Conservation (phyloP, 2,329 filamentous ascomycete genomes). For the Exophiala xenobiotica region DNA sequence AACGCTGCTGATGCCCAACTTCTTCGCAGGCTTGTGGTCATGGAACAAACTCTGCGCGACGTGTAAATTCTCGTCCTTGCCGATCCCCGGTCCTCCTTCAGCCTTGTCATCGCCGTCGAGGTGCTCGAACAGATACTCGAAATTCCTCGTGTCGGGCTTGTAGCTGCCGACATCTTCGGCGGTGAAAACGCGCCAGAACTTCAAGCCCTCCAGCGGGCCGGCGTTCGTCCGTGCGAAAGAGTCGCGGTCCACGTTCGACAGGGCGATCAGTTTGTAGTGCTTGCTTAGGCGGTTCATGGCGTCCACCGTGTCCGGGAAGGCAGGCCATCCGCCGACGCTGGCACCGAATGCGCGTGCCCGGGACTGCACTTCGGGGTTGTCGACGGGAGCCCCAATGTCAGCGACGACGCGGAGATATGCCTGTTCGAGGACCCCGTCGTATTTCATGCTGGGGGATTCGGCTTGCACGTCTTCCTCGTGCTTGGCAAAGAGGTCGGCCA, state of each 20-base stretch:
- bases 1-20: slow-evolving; percentile 58
- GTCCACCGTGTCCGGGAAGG: slow-evolving; percentile 57
- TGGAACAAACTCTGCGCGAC: slow-evolving; percentile 66
- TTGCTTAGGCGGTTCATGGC: slow-evolving; percentile 51
- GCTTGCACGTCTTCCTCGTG: slow-evolving; percentile 51
- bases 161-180: slow-evolving; percentile 70
- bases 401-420: slow-evolving; percentile 39
- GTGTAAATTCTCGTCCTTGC: slow-evolving; percentile 60
- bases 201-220: slow-evolving; percentile 51
- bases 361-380: slow-evolving; percentile 6
- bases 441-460: slow-evolving; percentile 56
- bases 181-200: slow-evolving; percentile 66
- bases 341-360: slow-evolving; percentile 49
- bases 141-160: slow-evolving; percentile 65
- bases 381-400: slow-evolving; percentile 26
- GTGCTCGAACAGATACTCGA: slow-evolving; percentile 59
- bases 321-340: slow-evolving; percentile 52
- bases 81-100: slow-evolving; percentile 56
- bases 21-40: slow-evolving; percentile 64
- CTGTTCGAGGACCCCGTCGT: slow-evolving; percentile 58
- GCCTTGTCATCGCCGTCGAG: slow-evolving; percentile 33
- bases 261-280: slow-evolving; percentile 54
- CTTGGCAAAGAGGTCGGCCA: slow-evolving; percentile 30
- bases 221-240: slow-evolving; percentile 50
- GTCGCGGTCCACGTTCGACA: slow-evolving; percentile 57